A percentile compares a stretch with the other conserved stretches of the same genome.
Conservation (phyloP, 1,284 basidiomycete species). For the Apiotrichum gamsii region DNA sequence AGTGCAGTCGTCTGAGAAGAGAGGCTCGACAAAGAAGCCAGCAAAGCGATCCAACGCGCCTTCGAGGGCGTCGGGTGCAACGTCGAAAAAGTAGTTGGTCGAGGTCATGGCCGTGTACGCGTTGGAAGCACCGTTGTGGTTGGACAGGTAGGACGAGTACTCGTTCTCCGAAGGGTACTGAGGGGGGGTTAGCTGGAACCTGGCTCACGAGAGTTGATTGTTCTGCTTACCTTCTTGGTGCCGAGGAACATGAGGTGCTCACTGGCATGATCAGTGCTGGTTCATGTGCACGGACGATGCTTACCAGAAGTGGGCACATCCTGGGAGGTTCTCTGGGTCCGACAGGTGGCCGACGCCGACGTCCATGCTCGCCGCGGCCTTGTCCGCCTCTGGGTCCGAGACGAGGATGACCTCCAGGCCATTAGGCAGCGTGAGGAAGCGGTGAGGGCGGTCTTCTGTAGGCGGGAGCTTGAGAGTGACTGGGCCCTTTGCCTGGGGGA, state of each 20-base stretch:
- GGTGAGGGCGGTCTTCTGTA: slow-evolving; percentile 68
- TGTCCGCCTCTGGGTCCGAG: slow-evolving; percentile 83
- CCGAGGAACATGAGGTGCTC: slow-evolving; percentile 91
- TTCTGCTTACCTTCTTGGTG: slow-evolving; percentile 45
- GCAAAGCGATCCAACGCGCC: slow-evolving; percentile 87
- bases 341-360: slow-evolving; percentile 91
- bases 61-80: slow-evolving; percentile 74
- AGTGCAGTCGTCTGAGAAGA: slow-evolving; percentile 82
- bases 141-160: slow-evolving; percentile 82
- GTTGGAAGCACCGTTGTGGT: slow-evolving; percentile 87
- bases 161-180: slow-evolving; percentile 88
- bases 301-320: slow-evolving; percentile 47
- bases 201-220: background rate
- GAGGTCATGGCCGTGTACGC: slow-evolving; percentile 90
- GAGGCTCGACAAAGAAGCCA: slow-evolving; percentile 87
- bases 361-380: slow-evolving; percentile 90
- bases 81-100: slow-evolving; percentile 79
- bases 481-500: slow-evolving; percentile 35
- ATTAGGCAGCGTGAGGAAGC: slow-evolving; percentile 77
- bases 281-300: slow-evolving; percentile 47
- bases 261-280: slow-evolving; percentile 50
- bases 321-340: slow-evolving; percentile 69
- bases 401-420: slow-evolving; percentile 80
- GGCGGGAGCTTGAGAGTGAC: slow-evolving; percentile 57
- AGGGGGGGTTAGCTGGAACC: slow-evolving; percentile 46